Percentiles rank a stretch among this genome's conserved stretches.
These are phyloP conservation scores for Rhododendron simsii DNA, from an alignment of 148 eudicot species.

Conservation along the genomic window DNA sequence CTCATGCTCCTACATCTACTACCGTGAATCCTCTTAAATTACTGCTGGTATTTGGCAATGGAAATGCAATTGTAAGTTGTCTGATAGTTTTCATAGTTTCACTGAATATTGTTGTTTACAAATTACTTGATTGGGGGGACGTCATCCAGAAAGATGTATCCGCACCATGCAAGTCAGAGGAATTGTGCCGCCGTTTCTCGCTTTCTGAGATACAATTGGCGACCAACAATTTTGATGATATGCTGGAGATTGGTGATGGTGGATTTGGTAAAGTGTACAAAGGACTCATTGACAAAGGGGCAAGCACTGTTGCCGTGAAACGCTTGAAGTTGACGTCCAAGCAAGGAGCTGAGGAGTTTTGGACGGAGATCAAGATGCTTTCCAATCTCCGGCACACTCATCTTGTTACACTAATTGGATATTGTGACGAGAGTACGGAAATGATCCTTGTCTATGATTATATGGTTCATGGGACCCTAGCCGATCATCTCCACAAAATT, in stretches of 20 bases:
- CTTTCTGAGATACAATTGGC: conserved; percentile 8
- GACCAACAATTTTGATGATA: conserved; percentile 13
- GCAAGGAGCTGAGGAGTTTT: conserved; percentile 17
- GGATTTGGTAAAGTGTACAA: conserved; percentile 13
- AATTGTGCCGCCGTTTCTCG: conserved; percentile 7
- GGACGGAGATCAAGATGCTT: conserved; percentile 14
- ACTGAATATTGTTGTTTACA: background rate
- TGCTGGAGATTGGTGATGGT: conserved; percentile 1
- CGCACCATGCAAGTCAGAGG: background rate
- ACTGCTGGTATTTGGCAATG: background rate
- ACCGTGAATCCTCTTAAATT: background rate
- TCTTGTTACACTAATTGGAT: conserved; percentile 5
- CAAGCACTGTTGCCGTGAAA: conserved; percentile 1
- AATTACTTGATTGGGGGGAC: background rate
- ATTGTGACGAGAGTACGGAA: conserved; percentile 1
- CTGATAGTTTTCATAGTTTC: background rate
- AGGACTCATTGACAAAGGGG: background rate
- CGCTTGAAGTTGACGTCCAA: conserved; percentile 10
- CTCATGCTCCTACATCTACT: background rate
- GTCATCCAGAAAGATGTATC: background rate
- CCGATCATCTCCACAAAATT: conserved; percentile 27
- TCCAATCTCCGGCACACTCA: conserved; percentile 9
- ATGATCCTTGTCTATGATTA: conserved; percentile 17
- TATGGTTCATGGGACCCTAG: conserved; percentile 29
- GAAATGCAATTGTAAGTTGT: background rate